Conservation (phyloP, 164 flowering plant species). For the Chloranthus sessilifolius region DNA sequence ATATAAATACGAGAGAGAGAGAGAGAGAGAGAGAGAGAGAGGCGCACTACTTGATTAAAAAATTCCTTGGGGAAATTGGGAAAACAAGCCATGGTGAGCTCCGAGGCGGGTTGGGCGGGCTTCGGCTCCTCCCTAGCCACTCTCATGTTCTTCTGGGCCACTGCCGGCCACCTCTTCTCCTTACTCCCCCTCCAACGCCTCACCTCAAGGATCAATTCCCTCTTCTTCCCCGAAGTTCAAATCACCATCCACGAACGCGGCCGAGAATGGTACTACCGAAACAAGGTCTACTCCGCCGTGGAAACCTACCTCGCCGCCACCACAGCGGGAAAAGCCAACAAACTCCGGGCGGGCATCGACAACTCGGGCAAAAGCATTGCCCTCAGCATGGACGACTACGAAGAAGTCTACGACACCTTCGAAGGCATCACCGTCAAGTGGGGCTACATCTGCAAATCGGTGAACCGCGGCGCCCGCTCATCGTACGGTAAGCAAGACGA, state of each 20-base stretch:
- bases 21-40: no score
- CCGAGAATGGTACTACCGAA: neutral
- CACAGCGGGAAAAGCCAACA: neutral
- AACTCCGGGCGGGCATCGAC: neutral
- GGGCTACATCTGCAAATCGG: constrained; percentile 2
- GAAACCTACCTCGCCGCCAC: neutral
- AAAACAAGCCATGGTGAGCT: no score
- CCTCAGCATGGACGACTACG: constrained; percentile 9
- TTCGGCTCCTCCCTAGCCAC: neutral
- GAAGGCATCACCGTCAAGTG: constrained; percentile 15
- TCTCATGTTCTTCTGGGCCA: neutral
- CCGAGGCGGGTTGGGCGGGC: no score
- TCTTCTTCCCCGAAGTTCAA: neutral
- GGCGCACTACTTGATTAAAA: no score
- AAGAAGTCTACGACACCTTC: constrained; percentile 15
- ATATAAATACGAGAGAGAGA: no score
- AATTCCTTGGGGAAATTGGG: no score
- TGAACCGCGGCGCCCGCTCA: no score
- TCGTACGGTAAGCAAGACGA: neutral
- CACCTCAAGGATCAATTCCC: neutral
- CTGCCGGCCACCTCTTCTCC: neutral
- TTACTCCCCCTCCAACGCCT: neutral
- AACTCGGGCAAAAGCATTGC: neutral
- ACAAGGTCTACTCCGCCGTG: neutral
- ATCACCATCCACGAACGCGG: neutral